phyloP scores from a whole-genome alignment of 2,329 filamentous ascomycete genomes.

The Phialemoniopsis sp. region DNA sequence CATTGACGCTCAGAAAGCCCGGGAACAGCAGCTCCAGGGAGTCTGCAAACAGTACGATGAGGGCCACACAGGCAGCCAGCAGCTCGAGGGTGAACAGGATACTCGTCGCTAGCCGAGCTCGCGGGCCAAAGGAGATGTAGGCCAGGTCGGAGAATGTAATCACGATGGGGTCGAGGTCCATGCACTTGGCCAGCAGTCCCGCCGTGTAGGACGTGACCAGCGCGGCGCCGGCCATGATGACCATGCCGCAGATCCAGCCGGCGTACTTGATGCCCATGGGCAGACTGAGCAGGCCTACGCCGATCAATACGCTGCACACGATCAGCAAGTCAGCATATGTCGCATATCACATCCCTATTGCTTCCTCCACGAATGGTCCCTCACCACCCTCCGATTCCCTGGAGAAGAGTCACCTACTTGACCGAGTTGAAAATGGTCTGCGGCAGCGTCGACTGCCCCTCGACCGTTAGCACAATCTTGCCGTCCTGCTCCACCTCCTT shows the following conservation, averaged over 20 bases:
- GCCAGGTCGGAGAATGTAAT: conserved; percentile 95
- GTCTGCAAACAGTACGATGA: conserved; percentile 91
- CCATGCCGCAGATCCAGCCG: conserved; percentile 80
- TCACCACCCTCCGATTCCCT: too few species aligned
- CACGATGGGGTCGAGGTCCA: conserved; percentile 78
- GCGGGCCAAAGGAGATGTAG: conserved; percentile 82
- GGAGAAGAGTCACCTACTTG: conserved; percentile 43
- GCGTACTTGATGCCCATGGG: conserved; percentile 84
- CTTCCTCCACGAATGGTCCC: too few species aligned
- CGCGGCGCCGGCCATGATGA: conserved; percentile 70
- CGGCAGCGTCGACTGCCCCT: conserved; percentile 90
- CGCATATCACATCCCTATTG: too few species aligned
- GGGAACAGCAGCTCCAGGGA: conserved; percentile 78
- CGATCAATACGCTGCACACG: conserved; percentile 65
- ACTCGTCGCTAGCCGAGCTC: conserved; percentile 76
- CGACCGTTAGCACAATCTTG: conserved; percentile 75
- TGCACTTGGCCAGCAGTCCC: conserved; percentile 77
- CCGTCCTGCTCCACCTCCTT: conserved; percentile 88
- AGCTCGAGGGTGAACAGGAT: conserved; percentile 86
- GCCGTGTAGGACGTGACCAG: conserved; percentile 81
- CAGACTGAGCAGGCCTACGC: conserved; percentile 82
- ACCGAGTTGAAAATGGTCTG: conserved; percentile 97
- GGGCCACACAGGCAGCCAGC: conserved; percentile 80
- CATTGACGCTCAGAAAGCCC: conserved; percentile 55
- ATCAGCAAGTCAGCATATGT: conserved; percentile 5